These are phyloP conservation scores for Clitopilus hobsonii DNA, from an alignment of 768 basidiomycete genomes.

Conservation along the genomic window DNA sequence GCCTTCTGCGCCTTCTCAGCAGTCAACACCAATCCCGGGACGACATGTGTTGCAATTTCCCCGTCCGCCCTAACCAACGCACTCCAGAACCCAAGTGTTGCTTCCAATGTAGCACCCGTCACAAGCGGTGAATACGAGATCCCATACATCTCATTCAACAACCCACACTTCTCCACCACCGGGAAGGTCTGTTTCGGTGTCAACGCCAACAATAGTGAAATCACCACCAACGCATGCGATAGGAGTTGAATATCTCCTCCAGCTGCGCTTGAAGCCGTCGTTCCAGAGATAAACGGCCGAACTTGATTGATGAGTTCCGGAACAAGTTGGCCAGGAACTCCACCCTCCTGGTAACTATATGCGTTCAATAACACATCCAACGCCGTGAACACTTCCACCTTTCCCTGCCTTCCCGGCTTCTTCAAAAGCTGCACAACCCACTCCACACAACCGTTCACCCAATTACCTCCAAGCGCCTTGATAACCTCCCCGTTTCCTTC, in stretches of 20 bases:
- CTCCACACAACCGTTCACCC: conserved; percentile 78
- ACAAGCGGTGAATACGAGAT: conserved; percentile 79
- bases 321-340: conserved; percentile 54
- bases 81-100: conserved; percentile 76
- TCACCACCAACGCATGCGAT: conserved; percentile 61
- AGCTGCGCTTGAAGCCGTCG: conserved; percentile 26
- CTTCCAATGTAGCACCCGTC: conserved; percentile 69
- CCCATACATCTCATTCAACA: conserved; percentile 59
- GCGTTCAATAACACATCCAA: conserved; percentile 64
- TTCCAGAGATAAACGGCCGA: conserved; percentile 58
- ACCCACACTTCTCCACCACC: conserved; percentile 66
- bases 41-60: conserved; percentile 77
- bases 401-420: conserved; percentile 76
- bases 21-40: conserved; percentile 66
- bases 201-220: conserved; percentile 65
- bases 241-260: conserved; percentile 69
- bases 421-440: conserved; percentile 72
- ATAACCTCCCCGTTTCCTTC: conserved; percentile 45
- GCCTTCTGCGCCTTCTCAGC: conserved; percentile 60
- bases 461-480: conserved; percentile 54
- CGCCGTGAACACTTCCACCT: conserved; percentile 74
- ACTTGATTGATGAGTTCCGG: conserved; percentile 66
- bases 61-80: conserved; percentile 80
- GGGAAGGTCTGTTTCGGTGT: conserved; percentile 69
- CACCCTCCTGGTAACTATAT: conserved; percentile 31